A percentile compares a stretch with the other conserved stretches of the same genome.
Evolutionary conservation across 176 grass and related monocot species (phyloP).

Genomic region (Typha latifolia): DNA sequence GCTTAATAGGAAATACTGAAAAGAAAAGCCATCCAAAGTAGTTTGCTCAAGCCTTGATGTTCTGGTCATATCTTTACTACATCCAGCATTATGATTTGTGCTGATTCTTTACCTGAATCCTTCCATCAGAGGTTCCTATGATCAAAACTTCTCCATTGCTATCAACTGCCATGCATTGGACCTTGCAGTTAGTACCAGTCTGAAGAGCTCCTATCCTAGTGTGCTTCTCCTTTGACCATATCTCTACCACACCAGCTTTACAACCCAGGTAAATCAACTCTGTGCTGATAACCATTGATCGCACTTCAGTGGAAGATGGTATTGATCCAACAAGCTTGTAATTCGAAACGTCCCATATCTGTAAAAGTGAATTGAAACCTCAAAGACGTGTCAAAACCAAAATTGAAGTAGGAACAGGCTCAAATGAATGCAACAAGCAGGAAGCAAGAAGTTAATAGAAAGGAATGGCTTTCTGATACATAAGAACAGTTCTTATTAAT

Average conservation of each 20-base stretch:
- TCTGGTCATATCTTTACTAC: not conserved
- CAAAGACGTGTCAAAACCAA: not conserved
- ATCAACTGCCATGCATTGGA: slow-evolving; percentile 68
- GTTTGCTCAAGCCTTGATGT: not conserved
- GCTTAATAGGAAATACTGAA: not conserved
- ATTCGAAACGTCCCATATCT: slow-evolving; percentile 50
- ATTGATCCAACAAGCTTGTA: slow-evolving; percentile 49
- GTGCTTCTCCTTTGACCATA: slow-evolving; percentile 68
- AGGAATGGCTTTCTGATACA: not conserved
- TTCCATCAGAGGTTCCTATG: slow-evolving; percentile 49
- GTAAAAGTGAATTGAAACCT: not conserved
- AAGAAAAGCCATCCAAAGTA: not conserved
- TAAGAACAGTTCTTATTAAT: not conserved
- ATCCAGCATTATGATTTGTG: not conserved
- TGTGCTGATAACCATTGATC: slow-evolving; percentile 35
- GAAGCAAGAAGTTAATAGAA: not conserved
- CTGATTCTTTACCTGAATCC: slow-evolving; percentile 30
- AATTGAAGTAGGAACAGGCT: not conserved
- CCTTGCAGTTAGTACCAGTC: slow-evolving; percentile 31
- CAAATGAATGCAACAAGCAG: not conserved
- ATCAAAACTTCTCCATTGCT: slow-evolving; percentile 50
- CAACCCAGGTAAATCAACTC: slow-evolving; percentile 49
- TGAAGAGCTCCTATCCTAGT: slow-evolving; percentile 48
- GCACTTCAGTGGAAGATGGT: slow-evolving; percentile 36
- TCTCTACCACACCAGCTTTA: slow-evolving; percentile 46